Evolutionary conservation across 2,329 filamentous ascomycete species (phyloP), one percentile per base, ranked within the genome.

Genomic region (Penicillium occitanis): DNA sequence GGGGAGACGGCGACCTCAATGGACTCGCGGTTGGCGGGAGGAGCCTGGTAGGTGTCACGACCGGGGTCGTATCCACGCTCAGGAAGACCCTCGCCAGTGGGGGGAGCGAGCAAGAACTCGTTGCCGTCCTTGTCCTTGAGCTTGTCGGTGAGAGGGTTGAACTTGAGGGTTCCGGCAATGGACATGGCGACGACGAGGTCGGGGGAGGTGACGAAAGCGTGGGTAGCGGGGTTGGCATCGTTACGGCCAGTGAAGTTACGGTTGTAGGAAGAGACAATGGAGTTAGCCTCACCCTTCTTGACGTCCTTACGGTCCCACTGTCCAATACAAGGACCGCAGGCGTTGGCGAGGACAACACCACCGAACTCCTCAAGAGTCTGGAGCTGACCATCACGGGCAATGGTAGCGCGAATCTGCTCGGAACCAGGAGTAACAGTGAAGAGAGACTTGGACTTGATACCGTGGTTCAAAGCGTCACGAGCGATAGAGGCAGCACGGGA

Each of bases 221-320:
- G 93, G 61, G 93, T 97, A 64, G 92, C 92, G 48, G 93, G 93
- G 86, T 97, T 98, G 72, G 91, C 93, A 73, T 97, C 93, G 81
- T 98, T 98, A 78, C 95, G 92, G 71, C 94, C 94, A 68, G 94
- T 98, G 85, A 99, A 98, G 89, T 99, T 98, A 82, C 95, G 93
- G 90, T 99, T 99, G 90, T 97, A 99, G 33, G 95, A 98, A 57
- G 93, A 97, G 78, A 99, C 85, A 79, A 99, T 99, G 6, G 93
- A 96, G 89, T 99, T 99, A 75, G 93, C 85, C 74, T 91, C 89
- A 71, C 94, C 94, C 88, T 98, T 97, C 87, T 93, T 91, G 65
- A 97, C 92, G 73, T 98, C 94, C 71, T 84, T 85, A 72, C 95
- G 91, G 77, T 97, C 93, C 95, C 95, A 98, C 82, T 98, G 94